Evolutionary conservation across 2,329 filamentous ascomycete species (phyloP), one percentile per base, ranked within the genome.

Genomic region (Penicillium sp.): DNA sequence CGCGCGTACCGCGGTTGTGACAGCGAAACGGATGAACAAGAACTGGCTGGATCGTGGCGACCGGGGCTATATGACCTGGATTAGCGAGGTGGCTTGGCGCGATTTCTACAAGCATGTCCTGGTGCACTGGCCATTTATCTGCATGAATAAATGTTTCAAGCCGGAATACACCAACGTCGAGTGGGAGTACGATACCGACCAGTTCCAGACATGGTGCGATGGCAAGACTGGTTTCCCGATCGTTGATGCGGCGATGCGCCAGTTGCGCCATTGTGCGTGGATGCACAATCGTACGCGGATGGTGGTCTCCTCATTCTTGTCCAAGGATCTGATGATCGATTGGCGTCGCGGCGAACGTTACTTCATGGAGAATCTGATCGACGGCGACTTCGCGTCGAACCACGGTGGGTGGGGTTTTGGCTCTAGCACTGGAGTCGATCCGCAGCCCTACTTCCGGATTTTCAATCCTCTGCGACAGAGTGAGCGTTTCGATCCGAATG

Each of bases 21-120:
- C 76, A 23, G 89, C 90, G 0, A 79, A 83, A 26, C 80, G 84
- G 48, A 73, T 76, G 24, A 89, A 90, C 62, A 84, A 76, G 21
- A 68, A 78, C 24, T 78, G 84, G 51, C 78, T 96, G 1, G 83
- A 91, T 53, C 82, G 77, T 1, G 87, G 88, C 0, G 80, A 81
- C 17, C 72, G 82, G 13, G 89, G 89, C 0, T 86, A 89, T 50
- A 77, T 81, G 44, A 78, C 79, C 0, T 95, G 90, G 90, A 90
- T 94, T 57, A 86, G 86, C 46, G 90, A 95, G 69, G 80, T 95
- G 3, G 90, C 89, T 0, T 94, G 90, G 90, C 79, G 90, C 12
- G 90, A 95, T 64, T 95, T 95, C 65, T 95, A 95, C 74, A 90
- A 87, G 64, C 89, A 94, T 67, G 89, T 96, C 3, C 74, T 96